A percentile compares a stretch with the other conserved stretches of the same genome.
These are phyloP conservation scores for Arthrobotrys pseudoclavata DNA, from an alignment of 2,329 filamentous ascomycete species.

Conservation along the genomic window DNA sequence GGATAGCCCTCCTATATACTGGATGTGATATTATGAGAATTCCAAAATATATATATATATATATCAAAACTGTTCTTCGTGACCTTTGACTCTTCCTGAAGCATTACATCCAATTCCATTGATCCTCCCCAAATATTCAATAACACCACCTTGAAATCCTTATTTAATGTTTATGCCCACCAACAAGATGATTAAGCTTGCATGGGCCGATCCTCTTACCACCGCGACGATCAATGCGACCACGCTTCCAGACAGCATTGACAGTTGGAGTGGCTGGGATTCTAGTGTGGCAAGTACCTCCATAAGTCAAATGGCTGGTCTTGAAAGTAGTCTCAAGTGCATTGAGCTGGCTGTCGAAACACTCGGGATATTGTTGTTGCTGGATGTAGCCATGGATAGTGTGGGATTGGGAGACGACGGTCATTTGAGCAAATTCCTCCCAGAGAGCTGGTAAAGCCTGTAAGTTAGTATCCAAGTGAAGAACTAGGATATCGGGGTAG, in stretches of 20 bases:
- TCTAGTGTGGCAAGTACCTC: conserved; percentile 36
- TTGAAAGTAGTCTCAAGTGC: conserved; percentile 44
- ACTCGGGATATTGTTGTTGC: conserved; percentile 35
- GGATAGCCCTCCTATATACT: no score
- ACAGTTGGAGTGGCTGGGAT: conserved; percentile 31
- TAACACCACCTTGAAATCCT: background rate
- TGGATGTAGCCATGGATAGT: conserved; percentile 30
- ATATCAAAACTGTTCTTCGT: no score
- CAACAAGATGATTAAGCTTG: conserved; percentile 36
- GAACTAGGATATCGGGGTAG: background rate
- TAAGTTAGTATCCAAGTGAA: background rate
- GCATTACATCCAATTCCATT: background rate
- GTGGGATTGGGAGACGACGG: conserved; percentile 43
- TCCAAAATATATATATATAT: no score
- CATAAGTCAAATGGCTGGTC: conserved; percentile 37
- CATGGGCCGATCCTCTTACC: conserved; percentile 44
- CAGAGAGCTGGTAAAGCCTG: background rate
- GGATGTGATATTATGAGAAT: no score
- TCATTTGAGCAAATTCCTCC: conserved; percentile 57
- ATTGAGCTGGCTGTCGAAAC: conserved; percentile 39
- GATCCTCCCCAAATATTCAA: background rate
- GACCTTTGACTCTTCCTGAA: no score
- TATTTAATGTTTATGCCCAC: conserved; percentile 9
- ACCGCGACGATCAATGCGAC: conserved; percentile 26
- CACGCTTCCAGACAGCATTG: conserved; percentile 42